Evolutionary conservation across 176 grass and related monocot genomes (phyloP).

Genomic region (Zizania latifolia): DNA sequence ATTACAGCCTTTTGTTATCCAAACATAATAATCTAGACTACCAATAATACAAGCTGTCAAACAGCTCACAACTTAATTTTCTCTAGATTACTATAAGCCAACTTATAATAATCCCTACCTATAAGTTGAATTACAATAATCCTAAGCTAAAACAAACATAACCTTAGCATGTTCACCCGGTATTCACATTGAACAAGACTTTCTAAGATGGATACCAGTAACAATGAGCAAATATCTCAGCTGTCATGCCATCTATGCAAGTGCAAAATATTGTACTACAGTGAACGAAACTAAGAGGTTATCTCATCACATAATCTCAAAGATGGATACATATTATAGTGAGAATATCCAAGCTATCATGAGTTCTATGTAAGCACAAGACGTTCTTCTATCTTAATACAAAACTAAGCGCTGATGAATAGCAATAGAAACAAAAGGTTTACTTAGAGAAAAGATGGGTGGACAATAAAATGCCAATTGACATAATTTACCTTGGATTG

Average conservation of each 20-base stretch:
- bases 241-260: neutral
- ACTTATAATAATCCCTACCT: too few species aligned
- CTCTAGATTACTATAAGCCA: too few species aligned
- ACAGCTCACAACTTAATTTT: too few species aligned
- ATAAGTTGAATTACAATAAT: too few species aligned
- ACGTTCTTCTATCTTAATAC: neutral
- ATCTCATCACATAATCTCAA: neutral
- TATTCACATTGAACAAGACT: neutral
- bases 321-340: neutral
- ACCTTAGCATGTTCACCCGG: neutral
- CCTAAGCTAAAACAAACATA: too few species aligned
- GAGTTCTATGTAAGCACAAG: neutral
- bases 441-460: neutral
- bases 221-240: neutral
- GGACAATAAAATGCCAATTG: neutral
- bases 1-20: too few species aligned
- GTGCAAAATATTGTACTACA: constrained; percentile 1
- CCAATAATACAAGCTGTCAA: too few species aligned
- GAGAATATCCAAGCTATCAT: neutral
- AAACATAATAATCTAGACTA: too few species aligned
- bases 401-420: neutral
- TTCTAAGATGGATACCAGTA: constrained; percentile 2
- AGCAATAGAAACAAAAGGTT: constrained; percentile 12
- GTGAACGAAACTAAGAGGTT: neutral
- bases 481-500: constrained; percentile 55